Conservation (phyloP, 805 yeast genomes). For the Ogataea angusta region DNA sequence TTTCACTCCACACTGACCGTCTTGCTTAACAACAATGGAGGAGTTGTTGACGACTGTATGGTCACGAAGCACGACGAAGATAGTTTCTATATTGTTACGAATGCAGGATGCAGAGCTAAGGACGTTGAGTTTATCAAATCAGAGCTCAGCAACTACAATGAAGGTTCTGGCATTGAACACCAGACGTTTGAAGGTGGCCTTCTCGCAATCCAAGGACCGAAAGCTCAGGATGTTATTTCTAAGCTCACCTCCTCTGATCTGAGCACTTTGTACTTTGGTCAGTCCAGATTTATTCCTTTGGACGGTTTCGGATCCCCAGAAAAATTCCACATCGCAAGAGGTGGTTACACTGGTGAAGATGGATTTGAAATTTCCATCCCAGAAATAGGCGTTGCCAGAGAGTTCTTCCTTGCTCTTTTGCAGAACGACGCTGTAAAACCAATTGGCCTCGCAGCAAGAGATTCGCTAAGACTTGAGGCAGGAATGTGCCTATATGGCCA, state of each 20-base stretch:
- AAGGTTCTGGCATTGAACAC: conserved; percentile 27
- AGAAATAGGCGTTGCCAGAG: conserved; percentile 47
- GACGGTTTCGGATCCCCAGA: conserved; percentile 38
- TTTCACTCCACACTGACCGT: conserved; percentile 75
- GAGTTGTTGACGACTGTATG: conserved; percentile 91
- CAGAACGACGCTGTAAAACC: conserved; percentile 62
- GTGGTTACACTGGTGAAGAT: conserved; percentile 98
- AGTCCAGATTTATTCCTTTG: conserved; percentile 47
- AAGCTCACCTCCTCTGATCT: conserved; percentile 60
- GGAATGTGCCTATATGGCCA: conserved; percentile 98
- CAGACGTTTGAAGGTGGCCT: conserved; percentile 66
- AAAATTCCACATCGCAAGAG: conserved; percentile 78
- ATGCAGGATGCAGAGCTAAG: conserved; percentile 90
- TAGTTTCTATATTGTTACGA: conserved; percentile 81
- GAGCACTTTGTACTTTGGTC: conserved; percentile 68
- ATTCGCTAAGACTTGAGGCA: conserved; percentile 91
- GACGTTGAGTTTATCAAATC: conserved; percentile 63
- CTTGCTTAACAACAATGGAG: conserved; percentile 64
- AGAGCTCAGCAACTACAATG: conserved; percentile 41
- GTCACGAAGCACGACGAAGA: conserved; percentile 80
- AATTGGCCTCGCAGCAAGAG: conserved; percentile 97
- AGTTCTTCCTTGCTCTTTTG: conserved; percentile 60
- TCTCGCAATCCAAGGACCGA: conserved; percentile 92
- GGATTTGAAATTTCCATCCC: conserved; percentile 92
- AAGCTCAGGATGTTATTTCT: conserved; percentile 64